Evolutionary conservation across 371 early-diverging fungal genomes (phyloP).

Genomic region (Funneliformis caledonium): DNA sequence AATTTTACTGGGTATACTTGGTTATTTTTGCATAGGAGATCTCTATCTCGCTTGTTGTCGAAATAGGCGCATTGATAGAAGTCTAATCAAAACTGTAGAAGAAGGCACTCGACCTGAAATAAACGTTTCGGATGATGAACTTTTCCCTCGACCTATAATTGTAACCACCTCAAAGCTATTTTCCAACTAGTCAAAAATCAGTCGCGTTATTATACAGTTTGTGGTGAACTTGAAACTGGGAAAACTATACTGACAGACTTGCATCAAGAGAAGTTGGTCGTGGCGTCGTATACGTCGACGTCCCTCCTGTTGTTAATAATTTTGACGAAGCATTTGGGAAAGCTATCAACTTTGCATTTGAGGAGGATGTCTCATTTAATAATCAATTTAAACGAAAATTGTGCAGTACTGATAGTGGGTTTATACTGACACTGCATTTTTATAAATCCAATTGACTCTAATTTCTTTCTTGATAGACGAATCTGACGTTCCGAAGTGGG

Average conservation of each 20-base stretch:
- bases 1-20: not conserved
- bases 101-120: slow-evolving; percentile 21
- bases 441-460: not conserved
- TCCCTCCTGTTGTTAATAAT: not conserved
- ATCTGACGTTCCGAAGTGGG: not conserved
- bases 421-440: not conserved
- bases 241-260: slow-evolving; percentile 7
- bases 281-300: slow-evolving; percentile 8
- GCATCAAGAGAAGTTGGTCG: slow-evolving; percentile 7
- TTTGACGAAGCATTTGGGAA: not conserved
- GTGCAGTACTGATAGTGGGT: slow-evolving; percentile 4
- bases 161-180: not conserved
- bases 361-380: not conserved
- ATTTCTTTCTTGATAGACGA: slow-evolving; percentile 14
- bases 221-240: slow-evolving; percentile 21
- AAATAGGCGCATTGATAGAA: not conserved
- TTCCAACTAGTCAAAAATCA: slow-evolving; percentile 12
- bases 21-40: not conserved
- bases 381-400: not conserved
- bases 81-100: not conserved
- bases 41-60: not conserved
- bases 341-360: slow-evolving; percentile 12
- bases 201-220: not conserved
- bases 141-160: slow-evolving; percentile 8
- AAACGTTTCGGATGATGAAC: not conserved